Evolutionary conservation across 768 basidiomycete genomes (phyloP).

Genomic region (Pleurotus tuber-regium): DNA sequence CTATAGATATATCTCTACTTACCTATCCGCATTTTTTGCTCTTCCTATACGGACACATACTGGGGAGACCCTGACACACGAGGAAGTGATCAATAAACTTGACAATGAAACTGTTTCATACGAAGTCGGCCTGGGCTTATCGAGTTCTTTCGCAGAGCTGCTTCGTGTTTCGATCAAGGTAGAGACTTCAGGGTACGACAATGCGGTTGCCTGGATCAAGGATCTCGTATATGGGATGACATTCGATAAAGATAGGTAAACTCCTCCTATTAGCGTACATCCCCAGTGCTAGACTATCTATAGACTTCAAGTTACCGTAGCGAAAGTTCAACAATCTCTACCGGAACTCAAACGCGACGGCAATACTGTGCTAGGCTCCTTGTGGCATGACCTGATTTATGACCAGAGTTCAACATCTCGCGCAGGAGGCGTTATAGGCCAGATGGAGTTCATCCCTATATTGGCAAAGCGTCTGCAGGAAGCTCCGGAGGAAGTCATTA

Average conservation of each 20-base stretch:
- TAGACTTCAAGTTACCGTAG: conserved; percentile 80
- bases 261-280: neutral
- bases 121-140: conserved; percentile 65
- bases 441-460: conserved; percentile 77
- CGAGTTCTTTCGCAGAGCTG: conserved; percentile 68
- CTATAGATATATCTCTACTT: conserved; percentile 70
- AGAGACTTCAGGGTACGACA: conserved; percentile 74
- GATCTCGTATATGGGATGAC: conserved; percentile 74
- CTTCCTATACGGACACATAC: conserved; percentile 72
- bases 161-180: conserved; percentile 82
- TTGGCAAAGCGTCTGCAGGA: conserved; percentile 71
- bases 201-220: conserved; percentile 81
- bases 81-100: conserved; percentile 87
- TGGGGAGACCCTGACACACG: conserved; percentile 74
- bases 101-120: conserved; percentile 92
- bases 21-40: conserved; percentile 84
- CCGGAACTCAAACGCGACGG: conserved; percentile 93
- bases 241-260: conserved; percentile 78
- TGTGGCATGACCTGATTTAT: conserved; percentile 66
- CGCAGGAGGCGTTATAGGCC: conserved; percentile 64
- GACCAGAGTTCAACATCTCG: conserved; percentile 68
- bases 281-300: too few species aligned
- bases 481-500: conserved; percentile 66
- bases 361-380: conserved; percentile 69
- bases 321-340: conserved; percentile 86